phyloP scores from a whole-genome alignment of 306 rosid genomes.

The Cercis canadensis region DNA sequence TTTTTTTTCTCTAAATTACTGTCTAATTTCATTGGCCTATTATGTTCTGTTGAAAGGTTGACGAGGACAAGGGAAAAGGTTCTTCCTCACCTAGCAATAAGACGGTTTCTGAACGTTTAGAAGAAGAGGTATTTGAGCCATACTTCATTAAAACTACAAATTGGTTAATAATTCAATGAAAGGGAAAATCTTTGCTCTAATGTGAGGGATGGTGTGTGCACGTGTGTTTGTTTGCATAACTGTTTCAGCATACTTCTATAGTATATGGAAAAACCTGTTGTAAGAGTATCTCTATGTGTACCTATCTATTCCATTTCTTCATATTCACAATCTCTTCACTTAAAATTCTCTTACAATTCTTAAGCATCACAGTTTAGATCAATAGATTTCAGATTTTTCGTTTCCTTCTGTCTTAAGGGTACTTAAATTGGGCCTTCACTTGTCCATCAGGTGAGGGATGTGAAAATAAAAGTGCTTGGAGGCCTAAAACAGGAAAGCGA shows the following conservation, averaged over 20 bases:
- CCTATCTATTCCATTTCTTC: constrained; percentile 4
- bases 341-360: constrained; percentile 5
- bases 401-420: constrained; percentile 27
- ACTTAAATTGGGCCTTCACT: constrained; percentile 37
- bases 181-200: constrained; percentile 4
- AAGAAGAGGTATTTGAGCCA: constrained; percentile 72
- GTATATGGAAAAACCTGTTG: too few species aligned
- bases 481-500: constrained; percentile 74
- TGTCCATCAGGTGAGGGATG: constrained; percentile 80
- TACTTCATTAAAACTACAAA: constrained; percentile 25
- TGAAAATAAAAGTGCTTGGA: constrained; percentile 76
- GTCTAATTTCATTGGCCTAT: constrained; percentile 22
- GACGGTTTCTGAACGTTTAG: constrained; percentile 75
- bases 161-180: not conserved
- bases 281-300: not conserved
- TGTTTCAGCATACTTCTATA: too few species aligned
- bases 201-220: not conserved
- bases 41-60: constrained; percentile 57
- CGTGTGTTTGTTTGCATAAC: too few species aligned
- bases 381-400: too few species aligned
- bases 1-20: not conserved
- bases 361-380: constrained; percentile 11
- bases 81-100: constrained; percentile 61
- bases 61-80: constrained; percentile 84
- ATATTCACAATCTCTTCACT: not conserved